phyloP scores from a whole-genome alignment of 345 rosid genomes.

The Linum usitatissimum region DNA sequence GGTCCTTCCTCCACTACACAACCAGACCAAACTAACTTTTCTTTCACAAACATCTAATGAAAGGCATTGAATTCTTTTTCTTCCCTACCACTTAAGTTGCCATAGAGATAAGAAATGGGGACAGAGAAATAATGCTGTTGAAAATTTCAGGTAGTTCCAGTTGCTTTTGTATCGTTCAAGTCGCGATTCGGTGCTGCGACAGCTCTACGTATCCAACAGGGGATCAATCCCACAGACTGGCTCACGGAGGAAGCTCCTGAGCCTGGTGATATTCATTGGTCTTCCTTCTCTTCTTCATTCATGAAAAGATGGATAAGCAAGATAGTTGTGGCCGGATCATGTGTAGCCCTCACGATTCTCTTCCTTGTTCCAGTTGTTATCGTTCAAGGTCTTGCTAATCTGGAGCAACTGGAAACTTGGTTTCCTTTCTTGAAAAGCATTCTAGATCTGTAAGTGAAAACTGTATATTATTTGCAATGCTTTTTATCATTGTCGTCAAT shows the following conservation, averaged over 20 bases:
- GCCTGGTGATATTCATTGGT: conserved; percentile 78
- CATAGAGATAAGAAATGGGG: too few relatives aligned
- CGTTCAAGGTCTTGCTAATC: conserved; percentile 90
- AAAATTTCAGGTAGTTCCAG: conserved; percentile 58
- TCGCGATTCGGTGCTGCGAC: conserved; percentile 70
- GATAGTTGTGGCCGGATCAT: conserved; percentile 45
- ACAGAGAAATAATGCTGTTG: not conserved
- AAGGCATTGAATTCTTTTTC: too few relatives aligned
- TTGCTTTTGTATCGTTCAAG: conserved; percentile 85
- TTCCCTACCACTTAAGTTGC: too few relatives aligned
- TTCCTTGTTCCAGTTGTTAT: conserved; percentile 67
- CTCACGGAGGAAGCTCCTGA: conserved; percentile 83
- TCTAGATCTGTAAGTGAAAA: conserved; percentile 51
- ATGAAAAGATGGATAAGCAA: conserved; percentile 62
- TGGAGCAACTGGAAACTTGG: conserved; percentile 64
- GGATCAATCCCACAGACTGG: conserved; percentile 78
- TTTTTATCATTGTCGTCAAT: not conserved
- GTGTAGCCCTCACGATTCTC: conserved; percentile 42
- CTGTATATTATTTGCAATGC: conserved; percentile 4
- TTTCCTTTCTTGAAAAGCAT: conserved; percentile 64
- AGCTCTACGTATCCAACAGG: conserved; percentile 66
- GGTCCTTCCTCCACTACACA: too few relatives aligned
- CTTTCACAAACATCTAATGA: too few relatives aligned
- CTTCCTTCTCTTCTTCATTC: conserved; percentile 77
- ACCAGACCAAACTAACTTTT: too few relatives aligned